Percentiles rank a stretch among this genome's conserved stretches.
These are phyloP conservation scores for Pterocarpus macrocarpus DNA, from an alignment of 306 rosid species.

Conservation along the genomic window DNA sequence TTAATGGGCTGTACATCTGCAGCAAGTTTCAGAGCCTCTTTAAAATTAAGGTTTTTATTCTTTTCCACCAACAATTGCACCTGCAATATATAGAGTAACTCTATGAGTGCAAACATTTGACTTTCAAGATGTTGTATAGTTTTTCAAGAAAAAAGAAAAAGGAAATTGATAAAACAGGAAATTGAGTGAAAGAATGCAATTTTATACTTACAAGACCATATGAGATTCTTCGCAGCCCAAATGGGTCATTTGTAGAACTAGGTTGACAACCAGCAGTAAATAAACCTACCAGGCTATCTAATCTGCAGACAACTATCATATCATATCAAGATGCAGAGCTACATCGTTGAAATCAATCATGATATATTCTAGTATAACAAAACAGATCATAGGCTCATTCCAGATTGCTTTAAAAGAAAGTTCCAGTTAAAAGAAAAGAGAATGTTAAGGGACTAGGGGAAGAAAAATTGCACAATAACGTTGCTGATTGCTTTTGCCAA, in stretches of 20 bases:
- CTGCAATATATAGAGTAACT: constrained; percentile 55
- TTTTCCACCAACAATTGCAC: constrained; percentile 91
- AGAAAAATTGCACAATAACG: not conserved
- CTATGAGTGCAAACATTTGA: constrained; percentile 35
- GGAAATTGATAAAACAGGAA: not conserved
- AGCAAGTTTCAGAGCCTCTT: constrained; percentile 80
- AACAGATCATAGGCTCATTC: constrained; percentile 6
- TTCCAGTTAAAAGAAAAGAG: constrained; percentile 18
- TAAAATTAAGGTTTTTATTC: constrained; percentile 77
- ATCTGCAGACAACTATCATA: constrained; percentile 66
- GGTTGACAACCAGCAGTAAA: constrained; percentile 97
- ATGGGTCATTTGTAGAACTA: constrained; percentile 87
- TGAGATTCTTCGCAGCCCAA: constrained; percentile 92
- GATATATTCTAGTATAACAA: constrained; percentile 10
- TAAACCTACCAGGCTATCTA: constrained; percentile 94
- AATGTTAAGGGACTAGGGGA: not conserved
- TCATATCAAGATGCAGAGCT: constrained; percentile 39
- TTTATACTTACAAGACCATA: constrained; percentile 86
- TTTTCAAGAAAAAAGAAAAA: not conserved
- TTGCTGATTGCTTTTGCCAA: constrained; percentile 10
- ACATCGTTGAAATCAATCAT: not conserved
- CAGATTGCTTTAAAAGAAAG: not conserved
- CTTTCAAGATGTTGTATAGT: constrained; percentile 36
- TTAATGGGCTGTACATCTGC: constrained; percentile 75
- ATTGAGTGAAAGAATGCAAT: constrained; percentile 7